These are phyloP conservation scores for Caryopteris hybrid DNA, from an alignment of 305 asterid species.

Conservation along the genomic window DNA sequence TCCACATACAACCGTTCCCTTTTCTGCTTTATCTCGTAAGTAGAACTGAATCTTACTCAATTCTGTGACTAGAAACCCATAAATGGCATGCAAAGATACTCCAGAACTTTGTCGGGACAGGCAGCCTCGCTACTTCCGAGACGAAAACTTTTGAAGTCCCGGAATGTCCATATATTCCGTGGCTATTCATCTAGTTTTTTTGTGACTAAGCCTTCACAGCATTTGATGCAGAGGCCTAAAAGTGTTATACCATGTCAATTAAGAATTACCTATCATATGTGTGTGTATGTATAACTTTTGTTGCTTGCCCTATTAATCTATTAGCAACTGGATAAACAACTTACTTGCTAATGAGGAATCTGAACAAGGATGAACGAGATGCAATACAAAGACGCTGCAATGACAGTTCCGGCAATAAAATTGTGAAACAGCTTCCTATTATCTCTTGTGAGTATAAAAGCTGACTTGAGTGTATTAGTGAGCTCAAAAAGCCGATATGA, in stretches of 20 bases:
- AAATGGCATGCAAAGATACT: constrained; percentile 10
- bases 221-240: constrained; percentile 22
- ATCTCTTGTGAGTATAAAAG: constrained; percentile 77
- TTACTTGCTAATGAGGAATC: constrained; percentile 57
- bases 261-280: no score
- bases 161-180: constrained; percentile 2
- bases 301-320: background rate
- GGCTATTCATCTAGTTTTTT: constrained; percentile 12
- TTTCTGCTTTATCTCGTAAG: background rate
- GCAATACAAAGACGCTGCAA: constrained; percentile 58
- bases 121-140: constrained; percentile 10
- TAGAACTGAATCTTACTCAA: constrained; percentile 19
- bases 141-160: constrained; percentile 17
- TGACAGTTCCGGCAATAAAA: constrained; percentile 57
- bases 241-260: no score
- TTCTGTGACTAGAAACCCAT: constrained; percentile 20
- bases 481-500: constrained; percentile 80
- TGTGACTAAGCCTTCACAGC: constrained; percentile 17
- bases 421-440: constrained; percentile 59
- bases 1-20: background rate
- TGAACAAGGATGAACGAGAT: constrained; percentile 67
- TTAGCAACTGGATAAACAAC: constrained; percentile 18
- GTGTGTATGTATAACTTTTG: no score
- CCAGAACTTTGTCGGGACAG: constrained; percentile 29
- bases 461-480: constrained; percentile 78